A percentile compares a stretch with the other conserved stretches of the same genome.
These are phyloP conservation scores for Phytopythium chamaehyphon DNA, from an alignment of 352 stramenopile genomes.

Conservation along the genomic window DNA sequence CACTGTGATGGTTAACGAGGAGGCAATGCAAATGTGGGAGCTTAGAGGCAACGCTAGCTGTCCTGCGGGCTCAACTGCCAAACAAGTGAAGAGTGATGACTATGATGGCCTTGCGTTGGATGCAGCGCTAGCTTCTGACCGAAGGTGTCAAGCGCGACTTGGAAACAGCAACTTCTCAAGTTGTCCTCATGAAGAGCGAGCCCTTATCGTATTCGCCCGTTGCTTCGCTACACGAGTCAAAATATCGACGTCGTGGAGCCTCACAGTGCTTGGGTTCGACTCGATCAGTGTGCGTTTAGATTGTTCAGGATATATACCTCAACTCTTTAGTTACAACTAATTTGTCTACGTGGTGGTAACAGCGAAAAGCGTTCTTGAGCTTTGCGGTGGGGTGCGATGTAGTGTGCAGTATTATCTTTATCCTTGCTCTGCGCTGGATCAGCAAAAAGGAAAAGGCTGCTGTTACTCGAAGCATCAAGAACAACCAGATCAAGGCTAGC, in stretches of 20 bases:
- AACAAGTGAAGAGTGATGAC: constrained; percentile 14
- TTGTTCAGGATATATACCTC: background rate
- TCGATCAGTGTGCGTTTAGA: constrained; percentile 52
- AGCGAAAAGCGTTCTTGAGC: constrained; percentile 67
- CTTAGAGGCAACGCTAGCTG: constrained; percentile 19
- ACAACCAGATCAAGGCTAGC: constrained; percentile 60
- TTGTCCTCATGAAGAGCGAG: constrained; percentile 31
- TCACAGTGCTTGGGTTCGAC: constrained; percentile 79
- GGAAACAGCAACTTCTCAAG: constrained; percentile 57
- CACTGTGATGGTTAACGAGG: constrained; percentile 57
- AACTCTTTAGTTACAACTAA: background rate
- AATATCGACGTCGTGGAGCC: constrained; percentile 60
- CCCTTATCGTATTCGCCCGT: constrained; percentile 63
- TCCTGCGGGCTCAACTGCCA: constrained; percentile 31
- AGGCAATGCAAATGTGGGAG: constrained; percentile 55
- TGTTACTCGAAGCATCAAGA: constrained; percentile 39
- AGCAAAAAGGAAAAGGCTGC: constrained; percentile 65
- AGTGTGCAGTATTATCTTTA: constrained; percentile 58
- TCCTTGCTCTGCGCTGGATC: constrained; percentile 68
- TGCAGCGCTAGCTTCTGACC: background rate
- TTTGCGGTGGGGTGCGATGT: constrained; percentile 72
- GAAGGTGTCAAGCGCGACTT: constrained; percentile 32
- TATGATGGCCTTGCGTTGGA: no score
- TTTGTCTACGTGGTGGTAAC: constrained; percentile 2
- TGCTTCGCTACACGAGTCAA: constrained; percentile 81